Percentiles rank a stretch among this genome's conserved stretches.
Evolutionary conservation across 345 rosid species (phyloP).

Genomic region (Salix udensis): DNA sequence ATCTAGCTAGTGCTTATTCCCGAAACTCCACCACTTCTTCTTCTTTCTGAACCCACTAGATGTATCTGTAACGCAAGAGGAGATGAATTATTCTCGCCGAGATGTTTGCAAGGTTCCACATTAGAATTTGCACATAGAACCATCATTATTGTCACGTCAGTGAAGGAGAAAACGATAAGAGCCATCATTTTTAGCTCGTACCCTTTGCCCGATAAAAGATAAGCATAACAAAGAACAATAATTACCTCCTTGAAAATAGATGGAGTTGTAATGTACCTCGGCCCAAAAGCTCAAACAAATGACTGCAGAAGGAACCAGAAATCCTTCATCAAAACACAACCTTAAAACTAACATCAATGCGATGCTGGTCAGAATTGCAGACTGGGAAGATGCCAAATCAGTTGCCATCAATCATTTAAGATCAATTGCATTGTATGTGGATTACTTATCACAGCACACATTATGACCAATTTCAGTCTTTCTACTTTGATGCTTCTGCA

Average conservation of each 20-base stretch:
- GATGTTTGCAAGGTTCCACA: neutral
- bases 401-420: neutral
- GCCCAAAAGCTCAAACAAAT: constrained; percentile 94
- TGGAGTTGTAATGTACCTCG: constrained; percentile 97
- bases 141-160: neutral
- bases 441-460: neutral
- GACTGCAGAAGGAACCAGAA: constrained; percentile 42
- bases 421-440: neutral
- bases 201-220: neutral
- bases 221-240: neutral
- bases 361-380: neutral
- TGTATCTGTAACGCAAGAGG: constrained; percentile 34
- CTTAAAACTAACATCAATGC: neutral
- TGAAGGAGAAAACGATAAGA: neutral
- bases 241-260: constrained; percentile 62
- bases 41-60: constrained; percentile 46
- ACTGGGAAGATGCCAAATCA: neutral
- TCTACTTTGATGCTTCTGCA: neutral
- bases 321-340: constrained; percentile 3
- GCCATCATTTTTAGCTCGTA: neutral
- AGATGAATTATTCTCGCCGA: constrained; percentile 3
- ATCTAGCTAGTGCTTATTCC: constrained; percentile 36
- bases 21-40: constrained; percentile 77
- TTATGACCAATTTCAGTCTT: neutral
- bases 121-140: neutral